A percentile compares a stretch with the other conserved stretches of the same genome.
These are phyloP conservation scores for Coemansia pectinata DNA, from an alignment of 192 early-diverging fungal genomes.

Conservation along the genomic window DNA sequence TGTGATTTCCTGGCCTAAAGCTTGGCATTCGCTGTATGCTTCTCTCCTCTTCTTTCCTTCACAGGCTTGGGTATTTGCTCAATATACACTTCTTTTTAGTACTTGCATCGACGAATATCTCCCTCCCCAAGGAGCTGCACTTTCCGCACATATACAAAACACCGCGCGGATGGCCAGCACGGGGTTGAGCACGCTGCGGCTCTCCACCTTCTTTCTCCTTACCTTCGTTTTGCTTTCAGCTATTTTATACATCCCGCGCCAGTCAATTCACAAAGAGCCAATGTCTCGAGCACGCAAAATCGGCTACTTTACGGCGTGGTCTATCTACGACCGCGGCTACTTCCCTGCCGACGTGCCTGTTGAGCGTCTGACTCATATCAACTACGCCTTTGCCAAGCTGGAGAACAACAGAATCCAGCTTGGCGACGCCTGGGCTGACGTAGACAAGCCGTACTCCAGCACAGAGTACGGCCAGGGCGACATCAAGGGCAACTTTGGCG, in stretches of 20 bases:
- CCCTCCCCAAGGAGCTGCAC: background rate
- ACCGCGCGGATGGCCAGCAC: background rate
- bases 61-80: background rate
- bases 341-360: conserved; percentile 61
- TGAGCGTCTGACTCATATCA: conserved; percentile 75
- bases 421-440: conserved; percentile 78
- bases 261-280: background rate
- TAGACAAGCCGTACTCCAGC: conserved; percentile 62
- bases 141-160: background rate
- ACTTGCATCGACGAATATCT: background rate
- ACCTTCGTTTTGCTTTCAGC: conserved; percentile 22
- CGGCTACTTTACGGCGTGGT: conserved; percentile 61
- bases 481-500: conserved; percentile 61
- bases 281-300: conserved; percentile 47
- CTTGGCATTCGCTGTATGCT: background rate
- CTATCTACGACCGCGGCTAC: conserved; percentile 71
- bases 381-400: conserved; percentile 80
- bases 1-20: background rate
- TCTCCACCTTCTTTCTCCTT: conserved; percentile 10
- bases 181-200: conserved; percentile 5
- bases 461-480: conserved; percentile 58
- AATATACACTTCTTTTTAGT: background rate
- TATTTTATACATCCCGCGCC: conserved; percentile 29
- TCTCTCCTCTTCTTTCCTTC: background rate
- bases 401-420: conserved; percentile 65